Percentiles rank a stretch among this genome's conserved stretches.
These are phyloP conservation scores for Bremia lactucae DNA, from an alignment of 352 stramenopile species.

Conservation along the genomic window DNA sequence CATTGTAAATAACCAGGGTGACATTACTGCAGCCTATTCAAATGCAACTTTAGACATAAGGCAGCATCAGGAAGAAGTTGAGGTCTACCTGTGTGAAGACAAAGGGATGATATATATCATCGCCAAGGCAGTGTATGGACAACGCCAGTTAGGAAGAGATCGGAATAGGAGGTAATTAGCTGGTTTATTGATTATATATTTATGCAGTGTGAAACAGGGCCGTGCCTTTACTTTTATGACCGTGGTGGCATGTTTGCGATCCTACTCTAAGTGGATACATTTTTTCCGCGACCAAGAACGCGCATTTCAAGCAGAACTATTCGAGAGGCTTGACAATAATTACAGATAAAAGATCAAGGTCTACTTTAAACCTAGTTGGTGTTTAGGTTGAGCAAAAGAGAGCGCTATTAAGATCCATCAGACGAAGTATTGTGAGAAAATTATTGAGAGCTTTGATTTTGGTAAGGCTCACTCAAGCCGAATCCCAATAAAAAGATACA, in stretches of 20 bases:
- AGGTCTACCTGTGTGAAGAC: neutral
- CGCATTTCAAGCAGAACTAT: neutral
- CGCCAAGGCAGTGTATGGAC: neutral
- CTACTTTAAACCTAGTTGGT: neutral
- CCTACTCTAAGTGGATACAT: slow-evolving; percentile 1
- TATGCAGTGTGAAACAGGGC: neutral
- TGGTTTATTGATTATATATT: neutral
- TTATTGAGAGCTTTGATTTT: neutral
- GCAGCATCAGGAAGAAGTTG: neutral
- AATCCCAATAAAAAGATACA: neutral
- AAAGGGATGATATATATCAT: neutral
- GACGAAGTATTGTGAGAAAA: neutral
- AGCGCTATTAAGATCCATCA: neutral
- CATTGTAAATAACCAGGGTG: neutral
- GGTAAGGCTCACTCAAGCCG: neutral
- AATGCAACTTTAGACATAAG: neutral
- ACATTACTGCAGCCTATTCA: slow-evolving; percentile 1
- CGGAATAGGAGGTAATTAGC: neutral
- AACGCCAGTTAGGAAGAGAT: neutral
- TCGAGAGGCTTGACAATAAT: neutral
- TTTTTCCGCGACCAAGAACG: neutral
- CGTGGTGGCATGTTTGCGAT: neutral
- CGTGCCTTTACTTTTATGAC: neutral
- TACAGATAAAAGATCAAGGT: neutral
- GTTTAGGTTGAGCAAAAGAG: neutral